phyloP scores from a whole-genome alignment of 2,329 filamentous ascomycete species.

The Paraphoma sp. region DNA sequence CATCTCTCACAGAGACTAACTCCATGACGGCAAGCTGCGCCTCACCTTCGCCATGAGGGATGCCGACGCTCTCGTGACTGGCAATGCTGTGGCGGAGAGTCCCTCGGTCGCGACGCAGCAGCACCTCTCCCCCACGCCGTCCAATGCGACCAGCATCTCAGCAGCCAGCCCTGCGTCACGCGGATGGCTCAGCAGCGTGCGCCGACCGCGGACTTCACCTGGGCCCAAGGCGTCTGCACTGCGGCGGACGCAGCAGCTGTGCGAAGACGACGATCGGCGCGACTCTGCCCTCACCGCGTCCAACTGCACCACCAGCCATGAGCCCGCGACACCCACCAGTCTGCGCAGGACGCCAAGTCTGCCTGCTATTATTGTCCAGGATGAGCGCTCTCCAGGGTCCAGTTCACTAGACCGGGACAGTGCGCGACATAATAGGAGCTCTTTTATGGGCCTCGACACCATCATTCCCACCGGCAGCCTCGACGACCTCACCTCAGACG shows the following conservation, averaged over 20 bases:
- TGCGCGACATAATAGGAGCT: conserved; percentile 10
- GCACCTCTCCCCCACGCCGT: conserved; percentile 15
- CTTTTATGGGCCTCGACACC: conserved; percentile 60
- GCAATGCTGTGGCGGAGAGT: conserved; percentile 21
- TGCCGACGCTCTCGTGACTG: conserved; percentile 35
- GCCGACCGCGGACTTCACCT: conserved; percentile 46
- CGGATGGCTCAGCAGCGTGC: conserved; percentile 46
- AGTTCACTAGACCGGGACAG: conserved; percentile 15
- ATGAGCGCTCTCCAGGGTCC: conserved; percentile 34
- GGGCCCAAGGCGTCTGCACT: conserved; percentile 41
- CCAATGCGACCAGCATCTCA: conserved; percentile 20
- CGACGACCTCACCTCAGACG: conserved; percentile 59
- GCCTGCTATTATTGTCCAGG: conserved; percentile 54
- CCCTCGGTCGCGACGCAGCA: background rate
- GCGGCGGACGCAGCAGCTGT: conserved; percentile 36
- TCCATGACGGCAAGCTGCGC: conserved; percentile 39
- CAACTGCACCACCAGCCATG: conserved; percentile 39
- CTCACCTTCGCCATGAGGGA: conserved; percentile 38
- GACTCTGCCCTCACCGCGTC: conserved; percentile 51
- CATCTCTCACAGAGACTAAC: conserved; percentile 28
- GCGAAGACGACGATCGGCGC: conserved; percentile 44
- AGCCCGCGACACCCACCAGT: conserved; percentile 37
- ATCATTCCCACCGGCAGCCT: conserved; percentile 62
- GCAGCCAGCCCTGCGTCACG: conserved; percentile 34
- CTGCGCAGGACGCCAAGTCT: conserved; percentile 50